Evolutionary conservation across 192 early-diverging fungal genomes (phyloP), one percentile per base, ranked within the genome.

Genomic region (Gonapodya sp.): DNA sequence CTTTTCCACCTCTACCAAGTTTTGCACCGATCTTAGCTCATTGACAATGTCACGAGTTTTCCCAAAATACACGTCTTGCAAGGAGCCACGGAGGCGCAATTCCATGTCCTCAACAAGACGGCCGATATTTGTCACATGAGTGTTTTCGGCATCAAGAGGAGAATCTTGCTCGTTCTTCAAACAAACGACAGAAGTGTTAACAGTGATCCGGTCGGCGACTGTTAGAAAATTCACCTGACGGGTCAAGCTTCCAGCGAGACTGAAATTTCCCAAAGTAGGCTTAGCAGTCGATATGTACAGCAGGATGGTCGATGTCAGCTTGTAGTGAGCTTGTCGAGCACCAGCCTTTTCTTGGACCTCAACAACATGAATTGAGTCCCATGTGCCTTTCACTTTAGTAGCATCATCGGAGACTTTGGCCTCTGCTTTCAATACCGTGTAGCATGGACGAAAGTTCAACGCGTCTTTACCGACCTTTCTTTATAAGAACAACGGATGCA

Each of bases 91-190:
- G 95, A 98, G 96, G 86, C 98, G 98, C 80, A 93, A 86, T 86
- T 99, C 97, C 95, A 97, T 97, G 74, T 98, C 97, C 85, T 99
- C 97, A 2, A 99, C 93, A 91, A 99, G 94, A 18, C 93, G 90
- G 0, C 97, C 97, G 79, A 99, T 94, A 85, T 99, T 99, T 72
- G 88, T 92, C 79, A 99, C 91, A 79, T 99, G 97, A 64, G 80
- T 82, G 30, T 86, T 87, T 73, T 92, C 89, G 75, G 75, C 2
- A 36, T 97, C 97, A 0, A 94, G 84, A 8, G 92, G 90, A 80
- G 87, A 87, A 81, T 97, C 96, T 78, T 93, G 91, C 84, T 97
- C 96, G 36, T 92, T 89, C 94, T 33, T n/a, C 34, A 82, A 72
- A 8, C n/a, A n/a, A n/a, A n/a, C n/a, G n/a, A 18, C 35, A 24